Evolutionary conservation across 225 moss, liverwort and hornwort species (phyloP), one percentile per base, ranked within the genome.

Genomic region (Polytrichum commune): DNA sequence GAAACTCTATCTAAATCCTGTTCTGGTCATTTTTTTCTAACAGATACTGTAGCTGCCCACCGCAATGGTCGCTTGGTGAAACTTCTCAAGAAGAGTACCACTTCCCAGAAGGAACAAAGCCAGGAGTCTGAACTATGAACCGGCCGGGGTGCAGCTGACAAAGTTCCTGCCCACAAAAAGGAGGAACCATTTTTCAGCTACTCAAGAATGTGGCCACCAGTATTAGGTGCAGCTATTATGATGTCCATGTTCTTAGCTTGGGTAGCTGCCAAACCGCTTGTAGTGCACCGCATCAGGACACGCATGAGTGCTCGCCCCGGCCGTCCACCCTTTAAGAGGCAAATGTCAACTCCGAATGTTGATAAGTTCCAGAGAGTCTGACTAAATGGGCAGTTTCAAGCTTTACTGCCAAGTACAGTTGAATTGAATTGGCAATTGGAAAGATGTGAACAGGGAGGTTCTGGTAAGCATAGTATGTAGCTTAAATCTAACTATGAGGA

Each of bases 31-130:
- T 29, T 8, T 33, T 64, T 62, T 74, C n/a, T 28, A 63, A 74
- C 81, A 95, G 95, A 95, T 66, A 95, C 95, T 7, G 79, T 91
- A 27, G 90, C 83, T 46, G 93, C 95, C 19, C 85, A 90, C 70
- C 74, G 83, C 62, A 83, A 77, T 67, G 95, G 95, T 23, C 85
- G 85, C 29, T 71, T 95, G 64, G 82, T 93, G 82, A 83, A 87
- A 76, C 89, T 95, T 9, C 69, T 88, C 13, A 46, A 46, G 68
- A 77, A 82, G 62, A 76, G 62, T 53, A 69, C 72, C 22, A 73
- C 76, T 19, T 79, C 72, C 16, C 53, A 29, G 65, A 78, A 68
- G 79, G 88, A 66, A 68, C 75, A 85, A 73, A 81, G 58, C 30
- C 24, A 66, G 0, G 63, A 88, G 71, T 82, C 82, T 64, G 88